Conservation (phyloP, 768 basidiomycete genomes). For the Cubamyces lactineus region DNA sequence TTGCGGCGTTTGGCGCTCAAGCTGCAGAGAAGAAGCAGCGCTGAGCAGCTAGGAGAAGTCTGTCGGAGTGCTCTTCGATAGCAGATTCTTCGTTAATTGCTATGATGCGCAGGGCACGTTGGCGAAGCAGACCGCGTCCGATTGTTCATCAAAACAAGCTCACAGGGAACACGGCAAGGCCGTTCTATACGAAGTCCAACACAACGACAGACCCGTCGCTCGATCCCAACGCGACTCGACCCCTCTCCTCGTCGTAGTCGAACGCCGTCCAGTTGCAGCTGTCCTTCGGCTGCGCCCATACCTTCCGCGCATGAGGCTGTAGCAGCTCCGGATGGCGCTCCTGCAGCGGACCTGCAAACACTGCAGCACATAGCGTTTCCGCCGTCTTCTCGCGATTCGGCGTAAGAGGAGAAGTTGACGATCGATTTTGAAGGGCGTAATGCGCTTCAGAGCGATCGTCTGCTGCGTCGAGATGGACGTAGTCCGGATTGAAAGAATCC, state of each 20-base stretch:
- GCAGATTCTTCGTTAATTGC: too few relatives aligned
- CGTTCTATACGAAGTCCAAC: slow-evolving; percentile 33
- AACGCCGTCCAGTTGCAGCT: slow-evolving; percentile 54
- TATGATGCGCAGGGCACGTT: too few relatives aligned
- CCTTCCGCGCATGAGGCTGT: slow-evolving; percentile 29
- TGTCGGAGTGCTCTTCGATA: too few relatives aligned
- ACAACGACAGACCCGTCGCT: slow-evolving; percentile 51
- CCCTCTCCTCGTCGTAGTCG: slow-evolving; percentile 63
- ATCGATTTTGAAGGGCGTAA: neutral
- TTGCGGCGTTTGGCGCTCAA: too few relatives aligned
- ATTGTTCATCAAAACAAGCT: neutral
- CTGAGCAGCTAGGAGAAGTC: too few relatives aligned
- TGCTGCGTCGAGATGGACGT: slow-evolving; percentile 9
- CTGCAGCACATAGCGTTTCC: slow-evolving; percentile 50
- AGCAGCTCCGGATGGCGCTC: slow-evolving; percentile 20
- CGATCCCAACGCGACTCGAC: slow-evolving; percentile 56
- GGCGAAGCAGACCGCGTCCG: neutral
- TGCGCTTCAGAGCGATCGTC: neutral
- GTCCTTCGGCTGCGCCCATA: slow-evolving; percentile 37
- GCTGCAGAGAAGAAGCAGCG: too few relatives aligned
- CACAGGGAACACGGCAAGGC: neutral
- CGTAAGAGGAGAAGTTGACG: neutral
- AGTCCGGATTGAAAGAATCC: slow-evolving; percentile 14
- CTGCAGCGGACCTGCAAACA: slow-evolving; percentile 53
- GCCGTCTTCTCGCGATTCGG: slow-evolving; percentile 14